Conservation (phyloP, 768 basidiomycete genomes). For the Tephrocybe sp. region DNA sequence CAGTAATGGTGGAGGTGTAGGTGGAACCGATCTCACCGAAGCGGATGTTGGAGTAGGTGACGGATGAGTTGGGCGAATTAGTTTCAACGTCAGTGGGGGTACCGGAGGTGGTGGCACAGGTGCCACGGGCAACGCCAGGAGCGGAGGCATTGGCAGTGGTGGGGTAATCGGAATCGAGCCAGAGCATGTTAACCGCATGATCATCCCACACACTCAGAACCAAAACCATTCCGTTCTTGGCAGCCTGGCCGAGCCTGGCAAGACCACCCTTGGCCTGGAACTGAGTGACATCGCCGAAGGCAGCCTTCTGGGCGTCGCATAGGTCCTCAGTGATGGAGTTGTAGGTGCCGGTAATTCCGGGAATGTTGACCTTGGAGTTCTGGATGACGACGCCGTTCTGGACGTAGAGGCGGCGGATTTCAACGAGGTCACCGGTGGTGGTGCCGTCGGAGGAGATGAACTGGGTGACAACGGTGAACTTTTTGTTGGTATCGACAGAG, state of each 20-base stretch:
- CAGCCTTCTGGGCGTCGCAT: too few relatives aligned
- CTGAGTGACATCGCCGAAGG: constrained; percentile 45
- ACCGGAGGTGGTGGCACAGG: too few relatives aligned
- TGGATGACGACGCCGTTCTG: too few relatives aligned
- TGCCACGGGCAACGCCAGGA: too few relatives aligned
- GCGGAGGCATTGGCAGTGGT: too few relatives aligned
- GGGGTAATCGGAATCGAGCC: too few relatives aligned
- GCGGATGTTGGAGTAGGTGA: too few relatives aligned
- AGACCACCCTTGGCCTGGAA: too few relatives aligned
- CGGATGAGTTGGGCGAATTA: constrained; percentile 1
- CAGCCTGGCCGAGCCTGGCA: constrained; percentile 30
- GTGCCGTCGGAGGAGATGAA: constrained; percentile 45
- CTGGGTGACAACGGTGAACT: constrained; percentile 60
- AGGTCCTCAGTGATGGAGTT: too few relatives aligned
- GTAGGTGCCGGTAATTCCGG: constrained; percentile 43
- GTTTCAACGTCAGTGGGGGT: constrained; percentile 37
- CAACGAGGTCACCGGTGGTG: constrained; percentile 43
- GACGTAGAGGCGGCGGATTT: too few relatives aligned
- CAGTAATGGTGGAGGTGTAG: constrained; percentile 1
- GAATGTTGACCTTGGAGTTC: constrained; percentile 54
- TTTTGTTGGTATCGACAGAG: constrained; percentile 49
- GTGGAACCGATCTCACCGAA: constrained; percentile 11
- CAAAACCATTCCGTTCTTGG: constrained; percentile 35
- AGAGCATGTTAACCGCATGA: constrained; percentile 30
- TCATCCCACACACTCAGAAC: constrained; percentile 47